phyloP scores from a whole-genome alignment of 192 early-diverging fungal genomes.

The Allomyces javanicus region DNA sequence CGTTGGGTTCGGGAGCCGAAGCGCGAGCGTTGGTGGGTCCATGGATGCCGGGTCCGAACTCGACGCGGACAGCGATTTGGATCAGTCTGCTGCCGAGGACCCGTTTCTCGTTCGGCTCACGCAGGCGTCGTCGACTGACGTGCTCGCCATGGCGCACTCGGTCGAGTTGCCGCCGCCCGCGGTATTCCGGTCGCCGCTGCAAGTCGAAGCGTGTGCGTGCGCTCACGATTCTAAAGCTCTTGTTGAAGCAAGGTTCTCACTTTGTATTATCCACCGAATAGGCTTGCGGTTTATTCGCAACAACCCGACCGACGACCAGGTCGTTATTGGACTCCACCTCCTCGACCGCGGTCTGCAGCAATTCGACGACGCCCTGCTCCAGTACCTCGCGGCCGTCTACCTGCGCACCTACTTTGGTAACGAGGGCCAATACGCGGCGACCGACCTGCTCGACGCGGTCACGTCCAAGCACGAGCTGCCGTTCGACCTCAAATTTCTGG shows the following conservation, averaged over 20 bases:
- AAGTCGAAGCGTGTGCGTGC: not conserved
- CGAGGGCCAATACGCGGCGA: not conserved
- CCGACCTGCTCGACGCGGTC: not conserved
- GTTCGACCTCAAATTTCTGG: not conserved
- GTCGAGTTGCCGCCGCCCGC: too few relatives aligned
- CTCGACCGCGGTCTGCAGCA: not conserved
- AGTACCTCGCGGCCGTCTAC: not conserved
- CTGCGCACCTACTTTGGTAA: not conserved
- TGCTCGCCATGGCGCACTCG: too few relatives aligned
- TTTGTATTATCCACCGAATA: too few relatives aligned
- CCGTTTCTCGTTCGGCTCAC: too few relatives aligned
- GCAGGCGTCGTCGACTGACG: too few relatives aligned
- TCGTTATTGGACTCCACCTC: not conserved
- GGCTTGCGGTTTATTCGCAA: not conserved
- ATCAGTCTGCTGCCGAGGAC: too few relatives aligned
- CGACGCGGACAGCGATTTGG: too few relatives aligned
- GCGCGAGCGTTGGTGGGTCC: too few relatives aligned
- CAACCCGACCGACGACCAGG: not conserved
- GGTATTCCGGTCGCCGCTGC: not conserved
- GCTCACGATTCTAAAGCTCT: too few relatives aligned
- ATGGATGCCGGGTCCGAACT: too few relatives aligned
- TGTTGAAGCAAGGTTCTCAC: too few relatives aligned
- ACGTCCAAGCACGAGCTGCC: not conserved
- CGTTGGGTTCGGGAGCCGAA: too few relatives aligned
- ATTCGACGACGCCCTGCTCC: not conserved